Evolutionary conservation across 306 rosid genomes (phyloP).

Genomic region (Cyclanthera cordifolia): DNA sequence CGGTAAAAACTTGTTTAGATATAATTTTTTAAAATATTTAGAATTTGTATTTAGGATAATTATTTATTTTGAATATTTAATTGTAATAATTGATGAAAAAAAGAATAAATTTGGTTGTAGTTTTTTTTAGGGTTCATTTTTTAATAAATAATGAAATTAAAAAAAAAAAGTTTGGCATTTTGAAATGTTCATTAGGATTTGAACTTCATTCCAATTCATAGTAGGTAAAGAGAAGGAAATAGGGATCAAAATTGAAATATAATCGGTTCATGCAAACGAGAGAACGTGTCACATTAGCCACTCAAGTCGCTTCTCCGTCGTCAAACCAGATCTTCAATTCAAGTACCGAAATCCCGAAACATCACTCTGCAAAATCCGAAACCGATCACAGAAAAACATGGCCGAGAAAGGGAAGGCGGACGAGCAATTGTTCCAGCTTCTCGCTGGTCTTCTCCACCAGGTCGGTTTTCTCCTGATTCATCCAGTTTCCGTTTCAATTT

Average conservation of each 20-base stretch:
- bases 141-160: too few species aligned
- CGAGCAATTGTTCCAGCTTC: conserved; percentile 66
- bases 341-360: not conserved
- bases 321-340: not conserved
- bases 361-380: conserved; percentile 4
- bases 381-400: conserved; percentile 22
- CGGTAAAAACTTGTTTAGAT: too few species aligned
- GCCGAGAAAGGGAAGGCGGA: conserved; percentile 54
- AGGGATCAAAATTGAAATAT: too few species aligned
- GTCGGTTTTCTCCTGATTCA: conserved; percentile 20
- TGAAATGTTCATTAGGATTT: not conserved
- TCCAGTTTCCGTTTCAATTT: not conserved
- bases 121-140: too few species aligned
- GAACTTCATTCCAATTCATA: not conserved
- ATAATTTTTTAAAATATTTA: too few species aligned
- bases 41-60: too few species aligned
- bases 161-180: too few species aligned
- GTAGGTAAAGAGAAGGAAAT: not conserved
- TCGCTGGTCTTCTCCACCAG: conserved; percentile 64
- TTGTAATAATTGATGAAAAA: too few species aligned
- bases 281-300: not conserved
- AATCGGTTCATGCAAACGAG: not conserved
- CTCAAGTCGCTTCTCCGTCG: not conserved
- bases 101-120: too few species aligned
- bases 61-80: too few species aligned